phyloP scores from a whole-genome alignment of 2,329 filamentous ascomycete genomes.

The Didymella keratinophila region DNA sequence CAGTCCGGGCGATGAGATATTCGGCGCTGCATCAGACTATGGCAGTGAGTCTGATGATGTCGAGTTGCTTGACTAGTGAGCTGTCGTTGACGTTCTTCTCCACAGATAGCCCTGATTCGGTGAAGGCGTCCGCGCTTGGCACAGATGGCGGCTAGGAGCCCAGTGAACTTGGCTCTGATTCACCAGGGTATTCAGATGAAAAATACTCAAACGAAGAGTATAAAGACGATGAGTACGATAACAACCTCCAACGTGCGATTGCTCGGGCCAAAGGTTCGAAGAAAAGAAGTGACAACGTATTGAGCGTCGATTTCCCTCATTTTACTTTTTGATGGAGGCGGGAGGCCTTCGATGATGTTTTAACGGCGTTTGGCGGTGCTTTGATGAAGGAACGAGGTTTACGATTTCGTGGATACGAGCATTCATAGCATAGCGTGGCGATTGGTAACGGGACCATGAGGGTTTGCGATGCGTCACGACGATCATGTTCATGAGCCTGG shows the following conservation, averaged over 20 bases:
- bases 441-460: constrained; percentile 3
- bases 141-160: not conserved
- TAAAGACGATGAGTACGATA: no score
- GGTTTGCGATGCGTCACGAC: not conserved
- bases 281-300: not conserved
- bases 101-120: not conserved
- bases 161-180: not conserved
- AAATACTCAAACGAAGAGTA: no score
- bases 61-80: constrained; percentile 31
- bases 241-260: not conserved
- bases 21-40: constrained; percentile 47
- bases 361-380: not conserved
- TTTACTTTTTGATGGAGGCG: not conserved
- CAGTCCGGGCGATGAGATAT: constrained; percentile 40
- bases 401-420: not conserved
- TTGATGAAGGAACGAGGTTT: not conserved
- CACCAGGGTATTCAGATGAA: not conserved
- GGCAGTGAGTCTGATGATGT: constrained; percentile 49
- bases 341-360: not conserved
- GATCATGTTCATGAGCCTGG: constrained; percentile 11
- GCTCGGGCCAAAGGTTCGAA: not conserved
- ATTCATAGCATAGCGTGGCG: constrained; percentile 25
- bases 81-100: not conserved
- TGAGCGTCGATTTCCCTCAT: not conserved
- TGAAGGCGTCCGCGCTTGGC: not conserved